Base-by-base conservation (phyloP, 768 basidiomycete species). In the Naematelia encephala region DNA sequence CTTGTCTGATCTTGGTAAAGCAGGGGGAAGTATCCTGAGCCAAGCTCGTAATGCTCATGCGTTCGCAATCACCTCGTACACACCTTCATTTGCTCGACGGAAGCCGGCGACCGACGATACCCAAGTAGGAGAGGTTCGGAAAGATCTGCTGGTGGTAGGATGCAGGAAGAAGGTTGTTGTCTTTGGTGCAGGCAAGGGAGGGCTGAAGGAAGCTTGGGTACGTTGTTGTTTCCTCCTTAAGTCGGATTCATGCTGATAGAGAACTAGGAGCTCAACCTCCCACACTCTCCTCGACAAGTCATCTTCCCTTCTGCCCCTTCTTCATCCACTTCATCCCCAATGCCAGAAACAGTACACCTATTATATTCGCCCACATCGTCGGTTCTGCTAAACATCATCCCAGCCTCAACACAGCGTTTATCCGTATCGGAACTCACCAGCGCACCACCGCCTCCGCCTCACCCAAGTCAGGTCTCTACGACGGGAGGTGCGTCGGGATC, bases 221-320 rank as follows among this genome's bases (percentile, higher is more conserved):
- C 21, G 82, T 91, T 5, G 70, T 82, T 16, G 16, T 29, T 14
- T 14, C 28, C 16, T 39, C 34, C 16, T 39, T 39, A 39, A 16
- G 16, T 39, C 34, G 34, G 23, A 51, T 16, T 19, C 26, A 52
- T 29, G 29, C 51, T 34, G n/a, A n/a, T 12, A 16, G n/a, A 8
- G 5, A 3, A 23, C 16, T 51, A 93, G 89, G 94, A 98, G 82
- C 79, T 85, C 2, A 68, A 81, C 0, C 80, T 97, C 2, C 89
- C 93, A 12, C 94, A 98, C 73, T 91, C 92, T 8, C 87, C 96
- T n/a, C 84, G 96, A 42, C 81, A 83, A 0, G 86, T 96, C 51
- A 80, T 86, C 1, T 93, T 97, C 73, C 77, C 90, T 51, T 85
- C 26, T 61, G 90, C 39, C 85, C 90, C 74, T 81, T 91, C 43